phyloP scores from a whole-genome alignment of 495 filamentous ascomycete species.

The Talaromyces nanjingensis region DNA sequence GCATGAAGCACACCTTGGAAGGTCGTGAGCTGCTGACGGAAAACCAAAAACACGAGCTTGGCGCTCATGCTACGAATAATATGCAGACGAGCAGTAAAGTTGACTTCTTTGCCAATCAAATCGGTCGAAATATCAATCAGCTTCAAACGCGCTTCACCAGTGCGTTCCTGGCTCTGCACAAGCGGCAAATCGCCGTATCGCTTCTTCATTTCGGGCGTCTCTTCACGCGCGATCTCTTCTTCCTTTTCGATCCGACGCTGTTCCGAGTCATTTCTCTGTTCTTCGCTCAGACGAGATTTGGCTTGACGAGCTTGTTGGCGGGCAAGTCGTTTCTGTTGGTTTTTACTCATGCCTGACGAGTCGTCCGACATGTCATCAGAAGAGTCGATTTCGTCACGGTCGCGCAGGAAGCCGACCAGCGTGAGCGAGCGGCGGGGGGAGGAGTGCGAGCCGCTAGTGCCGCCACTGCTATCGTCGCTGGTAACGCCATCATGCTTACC shows the following conservation, averaged over 20 bases:
- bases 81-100: constrained; percentile 77
- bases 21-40: constrained; percentile 70
- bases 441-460: constrained; percentile 15
- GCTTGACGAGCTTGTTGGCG: constrained; percentile 36
- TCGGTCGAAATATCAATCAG: constrained; percentile 47
- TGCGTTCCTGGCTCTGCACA: constrained; percentile 35
- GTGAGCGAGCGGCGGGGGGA: constrained; percentile 38
- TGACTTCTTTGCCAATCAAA: constrained; percentile 60
- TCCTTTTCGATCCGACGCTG: constrained; percentile 34
- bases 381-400: constrained; percentile 34
- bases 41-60: constrained; percentile 83
- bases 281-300: constrained; percentile 43
- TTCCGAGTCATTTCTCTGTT: constrained; percentile 44
- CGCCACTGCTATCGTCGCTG: constrained; percentile 17
- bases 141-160: constrained; percentile 36
- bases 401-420: constrained; percentile 32
- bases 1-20: constrained; percentile 70
- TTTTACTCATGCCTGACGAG: constrained; percentile 41
- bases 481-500: constrained; percentile 13
- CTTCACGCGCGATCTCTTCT: constrained; percentile 35
- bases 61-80: constrained; percentile 77
- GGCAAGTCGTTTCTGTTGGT: constrained; percentile 44
- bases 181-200: constrained; percentile 55
- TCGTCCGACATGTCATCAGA: constrained; percentile 45
- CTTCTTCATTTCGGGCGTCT: constrained; percentile 46